Base-by-base conservation (phyloP, 2,329 filamentous ascomycete species). In the Diaporthe batatas region DNA sequence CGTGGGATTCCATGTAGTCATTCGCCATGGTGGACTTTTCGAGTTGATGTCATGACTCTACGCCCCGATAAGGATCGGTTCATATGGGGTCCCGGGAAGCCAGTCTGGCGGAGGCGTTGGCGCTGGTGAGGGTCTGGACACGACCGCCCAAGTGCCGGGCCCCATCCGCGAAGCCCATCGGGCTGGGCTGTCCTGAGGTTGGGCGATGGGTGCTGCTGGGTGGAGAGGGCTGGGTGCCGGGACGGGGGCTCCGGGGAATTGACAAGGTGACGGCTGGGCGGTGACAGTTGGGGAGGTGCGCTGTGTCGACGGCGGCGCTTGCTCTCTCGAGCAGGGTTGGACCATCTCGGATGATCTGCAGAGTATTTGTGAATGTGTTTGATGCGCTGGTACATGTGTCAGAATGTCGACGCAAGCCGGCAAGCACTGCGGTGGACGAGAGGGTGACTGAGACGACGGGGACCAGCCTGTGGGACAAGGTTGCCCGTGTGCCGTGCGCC, bases 201-300 rank as follows among this genome's bases (percentile, higher is more conserved):
- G 42, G 59, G 25, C 6, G 59, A 2, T 49, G 59, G 47, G 29
- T 49, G 18, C 16, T 34, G 59, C 5, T 36, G 18, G 21, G 44
- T 49, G 44, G 44, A n/a, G 54, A 57, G 54, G 36, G 47, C 21
- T 39, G 21, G 32, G 16, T 39, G 32, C 47, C 36, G 47, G 70
- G 70, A 72, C 70, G 70, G 64, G 70, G 70, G 59, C 59, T 29
- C 59, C 70, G 70, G 70, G 59, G 70, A 68, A 68, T 72, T 68
- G 59, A 53, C 34, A 18, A 14, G 58, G 68, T 51, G 55, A 25
- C 44, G 51, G 39, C 23, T 58, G 32, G 51, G 67, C 34, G 67
- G 68, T 51, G 55, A 34, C 55, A 34, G 36, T n/a, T 47, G 39
- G 34, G 67, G 42, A 51, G 62, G 62, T 53, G 51, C 62, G 34